Percentiles rank a stretch among this genome's conserved stretches.
Evolutionary conservation across 163 green algal genomes (phyloP).

Genomic region (Chlorella variabilis): DNA sequence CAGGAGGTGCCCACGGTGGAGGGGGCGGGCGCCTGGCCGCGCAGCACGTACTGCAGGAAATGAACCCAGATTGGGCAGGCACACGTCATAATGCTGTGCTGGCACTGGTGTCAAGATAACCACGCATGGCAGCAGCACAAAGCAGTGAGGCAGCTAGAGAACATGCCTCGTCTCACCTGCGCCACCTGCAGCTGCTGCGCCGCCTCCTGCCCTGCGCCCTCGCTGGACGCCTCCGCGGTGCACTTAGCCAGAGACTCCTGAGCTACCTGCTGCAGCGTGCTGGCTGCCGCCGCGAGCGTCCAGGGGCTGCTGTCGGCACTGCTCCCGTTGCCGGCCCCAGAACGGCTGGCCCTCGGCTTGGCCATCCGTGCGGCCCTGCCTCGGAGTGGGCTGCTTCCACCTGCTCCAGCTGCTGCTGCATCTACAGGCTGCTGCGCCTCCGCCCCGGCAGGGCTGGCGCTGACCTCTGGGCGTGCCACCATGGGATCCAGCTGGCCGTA

Average conservation of each 20-base stretch:
- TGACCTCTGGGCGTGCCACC: background rate
- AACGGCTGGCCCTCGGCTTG: background rate
- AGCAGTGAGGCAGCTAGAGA: background rate
- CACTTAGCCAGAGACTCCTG: background rate
- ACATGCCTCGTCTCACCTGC: background rate
- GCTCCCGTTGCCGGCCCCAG: background rate
- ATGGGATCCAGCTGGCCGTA: constrained; percentile 32
- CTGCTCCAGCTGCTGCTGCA: background rate
- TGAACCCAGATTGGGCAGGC: background rate
- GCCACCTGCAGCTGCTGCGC: background rate
- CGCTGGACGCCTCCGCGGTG: background rate
- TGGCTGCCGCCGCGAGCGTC: constrained; percentile 3
- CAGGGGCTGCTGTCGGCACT: background rate
- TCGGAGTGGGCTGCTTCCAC: background rate
- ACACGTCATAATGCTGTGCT: too few relatives aligned
- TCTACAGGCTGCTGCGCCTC: background rate
- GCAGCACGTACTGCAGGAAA: constrained; percentile 32
- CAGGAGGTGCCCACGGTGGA: constrained; percentile 42
- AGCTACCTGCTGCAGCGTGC: constrained; percentile 11
- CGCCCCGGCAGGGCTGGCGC: background rate
- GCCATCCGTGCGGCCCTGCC: background rate
- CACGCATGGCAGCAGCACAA: too few relatives aligned
- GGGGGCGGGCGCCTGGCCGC: constrained; percentile 47
- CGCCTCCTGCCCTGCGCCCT: background rate
- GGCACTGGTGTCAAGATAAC: too few relatives aligned